A percentile compares a stretch with the other conserved stretches of the same genome.
Conservation (phyloP, 768 basidiomycete species). For the Gloeopeniophorella convolvens region DNA sequence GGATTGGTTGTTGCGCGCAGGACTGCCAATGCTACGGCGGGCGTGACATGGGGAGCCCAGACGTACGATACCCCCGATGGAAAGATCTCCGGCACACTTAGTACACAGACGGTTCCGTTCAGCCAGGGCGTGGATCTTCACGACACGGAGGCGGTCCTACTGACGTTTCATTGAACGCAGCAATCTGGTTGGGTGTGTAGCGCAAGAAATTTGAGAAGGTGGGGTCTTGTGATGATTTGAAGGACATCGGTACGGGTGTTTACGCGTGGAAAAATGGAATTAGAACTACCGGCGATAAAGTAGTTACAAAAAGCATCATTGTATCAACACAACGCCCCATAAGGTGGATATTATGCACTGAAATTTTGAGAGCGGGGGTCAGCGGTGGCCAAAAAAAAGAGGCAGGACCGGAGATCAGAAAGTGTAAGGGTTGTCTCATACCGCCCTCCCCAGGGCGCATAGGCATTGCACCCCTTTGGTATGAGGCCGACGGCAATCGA, state of each 20-base stretch:
- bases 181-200: too few relatives aligned
- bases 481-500: slow-evolving; percentile 55
- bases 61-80: slow-evolving; percentile 48
- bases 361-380: too few relatives aligned
- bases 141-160: slow-evolving; percentile 42
- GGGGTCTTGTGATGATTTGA: too few relatives aligned
- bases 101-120: slow-evolving; percentile 28
- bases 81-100: slow-evolving; percentile 32
- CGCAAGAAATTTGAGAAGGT: too few relatives aligned
- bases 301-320: too few relatives aligned
- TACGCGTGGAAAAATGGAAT: too few relatives aligned
- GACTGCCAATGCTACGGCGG: slow-evolving; percentile 43
- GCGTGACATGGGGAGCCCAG: slow-evolving; percentile 53
- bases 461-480: slow-evolving; percentile 72
- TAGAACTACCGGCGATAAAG: too few relatives aligned
- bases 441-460: slow-evolving; percentile 58
- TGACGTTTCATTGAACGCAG: slow-evolving; percentile 31
- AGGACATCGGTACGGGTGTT: too few relatives aligned
- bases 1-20: slow-evolving; percentile 24
- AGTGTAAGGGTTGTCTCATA: slow-evolving; percentile 58
- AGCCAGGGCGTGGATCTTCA: slow-evolving; percentile 38
- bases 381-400: too few relatives aligned
- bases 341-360: too few relatives aligned
- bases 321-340: too few relatives aligned
- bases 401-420: slow-evolving; percentile 35